Conservation (phyloP, 2,329 filamentous ascomycete genomes). For the Trichoderma koningiopsis region DNA sequence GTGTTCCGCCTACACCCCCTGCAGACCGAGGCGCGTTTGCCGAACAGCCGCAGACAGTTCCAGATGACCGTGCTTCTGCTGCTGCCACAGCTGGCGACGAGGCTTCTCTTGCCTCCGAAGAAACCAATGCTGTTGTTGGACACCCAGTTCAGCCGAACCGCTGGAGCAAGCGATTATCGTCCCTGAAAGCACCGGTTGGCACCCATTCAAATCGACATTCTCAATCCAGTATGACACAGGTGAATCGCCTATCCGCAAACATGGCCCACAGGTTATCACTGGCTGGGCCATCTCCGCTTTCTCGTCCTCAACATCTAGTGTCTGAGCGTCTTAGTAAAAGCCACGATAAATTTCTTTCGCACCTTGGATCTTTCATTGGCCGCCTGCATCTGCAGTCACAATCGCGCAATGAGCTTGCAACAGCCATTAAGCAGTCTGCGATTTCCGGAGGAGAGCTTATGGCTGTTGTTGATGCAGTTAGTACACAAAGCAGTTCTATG, state of each 20-base stretch:
- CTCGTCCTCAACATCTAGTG: conserved; percentile 71
- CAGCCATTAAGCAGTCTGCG: conserved; percentile 81
- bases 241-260: conserved; percentile 54
- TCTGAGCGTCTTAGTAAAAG: conserved; percentile 78
- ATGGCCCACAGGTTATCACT: conserved; percentile 76
- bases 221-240: conserved; percentile 38
- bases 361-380: conserved; percentile 91
- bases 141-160: conserved; percentile 40
- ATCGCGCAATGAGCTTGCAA: conserved; percentile 78
- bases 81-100: conserved; percentile 37
- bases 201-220: conserved; percentile 41
- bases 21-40: conserved; percentile 58
- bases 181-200: conserved; percentile 41
- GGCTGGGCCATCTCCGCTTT: conserved; percentile 64
- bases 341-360: conserved; percentile 87
- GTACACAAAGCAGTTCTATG: conserved; percentile 71
- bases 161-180: conserved; percentile 52
- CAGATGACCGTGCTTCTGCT: conserved; percentile 47
- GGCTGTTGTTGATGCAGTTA: conserved; percentile 78
- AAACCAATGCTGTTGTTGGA: background rate
- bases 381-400: conserved; percentile 88
- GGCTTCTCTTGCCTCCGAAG: conserved; percentile 32
- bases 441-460: conserved; percentile 79
- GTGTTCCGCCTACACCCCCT: conserved; percentile 64
- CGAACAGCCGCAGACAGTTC: conserved; percentile 37